phyloP scores from a whole-genome alignment of 768 basidiomycete species.

The Pleurotus eryngii region DNA sequence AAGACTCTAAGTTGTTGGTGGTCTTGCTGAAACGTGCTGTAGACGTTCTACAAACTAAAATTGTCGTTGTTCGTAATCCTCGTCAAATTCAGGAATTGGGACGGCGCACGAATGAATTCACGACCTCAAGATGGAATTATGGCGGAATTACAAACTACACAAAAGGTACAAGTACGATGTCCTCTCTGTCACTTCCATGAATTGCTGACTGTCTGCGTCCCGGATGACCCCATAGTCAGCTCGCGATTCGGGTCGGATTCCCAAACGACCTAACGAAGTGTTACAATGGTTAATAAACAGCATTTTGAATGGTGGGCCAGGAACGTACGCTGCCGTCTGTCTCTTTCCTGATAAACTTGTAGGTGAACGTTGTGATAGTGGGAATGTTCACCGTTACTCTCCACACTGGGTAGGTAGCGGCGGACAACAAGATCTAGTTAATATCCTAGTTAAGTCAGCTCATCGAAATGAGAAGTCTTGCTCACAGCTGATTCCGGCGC shows the following conservation, averaged over 20 bases:
- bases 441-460: no score
- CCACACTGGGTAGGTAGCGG: constrained; percentile 55
- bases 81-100: no score
- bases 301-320: background rate
- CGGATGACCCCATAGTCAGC: constrained; percentile 37
- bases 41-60: no score
- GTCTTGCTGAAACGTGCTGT: no score
- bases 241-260: constrained; percentile 60
- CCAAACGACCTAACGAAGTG: constrained; percentile 52
- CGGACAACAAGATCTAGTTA: constrained; percentile 45
- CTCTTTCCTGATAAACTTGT: constrained; percentile 61
- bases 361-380: constrained; percentile 21
- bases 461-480: background rate
- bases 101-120: no score
- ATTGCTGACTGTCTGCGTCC: constrained; percentile 35
- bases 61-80: no score
- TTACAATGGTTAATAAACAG: no score
- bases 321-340: constrained; percentile 43
- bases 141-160: no score
- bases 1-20: no score
- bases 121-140: no score
- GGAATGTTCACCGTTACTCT: constrained; percentile 47
- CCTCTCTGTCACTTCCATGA: constrained; percentile 10
- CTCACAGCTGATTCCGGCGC: constrained; percentile 42
- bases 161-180: no score